Percentiles rank a stretch among this genome's conserved stretches.
Evolutionary conservation across 169 alveolate species (phyloP).

Genomic region (Plasmodium fragile): DNA sequence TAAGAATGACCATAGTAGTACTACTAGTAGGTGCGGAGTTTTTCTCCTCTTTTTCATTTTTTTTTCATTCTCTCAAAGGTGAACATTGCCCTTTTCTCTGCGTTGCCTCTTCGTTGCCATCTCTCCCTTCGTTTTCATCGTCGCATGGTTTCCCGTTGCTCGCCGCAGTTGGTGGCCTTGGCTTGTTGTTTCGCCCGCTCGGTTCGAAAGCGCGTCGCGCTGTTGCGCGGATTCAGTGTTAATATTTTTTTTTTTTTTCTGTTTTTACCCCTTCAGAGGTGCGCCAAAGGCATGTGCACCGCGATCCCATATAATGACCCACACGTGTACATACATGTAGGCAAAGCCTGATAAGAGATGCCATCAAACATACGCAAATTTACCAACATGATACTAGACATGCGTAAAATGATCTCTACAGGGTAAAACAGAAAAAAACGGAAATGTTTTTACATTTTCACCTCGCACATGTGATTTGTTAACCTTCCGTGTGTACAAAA

Average conservation of each 20-base stretch:
- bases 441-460: not conserved
- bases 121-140: not conserved
- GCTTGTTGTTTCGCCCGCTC: not conserved
- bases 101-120: not conserved
- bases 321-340: slow-evolving; percentile 31
- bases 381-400: not conserved
- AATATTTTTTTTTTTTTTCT: not conserved
- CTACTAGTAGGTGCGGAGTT: not conserved
- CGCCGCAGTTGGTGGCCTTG: not conserved
- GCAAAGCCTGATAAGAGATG: not conserved
- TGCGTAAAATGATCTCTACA: not conserved
- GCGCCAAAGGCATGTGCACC: not conserved
- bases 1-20: not conserved
- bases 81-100: not conserved
- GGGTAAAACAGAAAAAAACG: slow-evolving; percentile 2
- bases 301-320: not conserved
- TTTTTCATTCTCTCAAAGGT: not conserved
- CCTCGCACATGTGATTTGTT: not conserved
- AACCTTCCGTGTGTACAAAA: not conserved
- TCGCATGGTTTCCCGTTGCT: not conserved
- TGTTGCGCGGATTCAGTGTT: not conserved
- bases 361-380: not conserved
- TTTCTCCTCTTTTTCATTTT: slow-evolving; percentile 28
- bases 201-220: not conserved
- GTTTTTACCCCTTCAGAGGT: not conserved